Percentiles rank a stretch among this genome's conserved stretches.
These are phyloP conservation scores for Penstemon davidsonii DNA, from an alignment of 257 asterid genomes.

Conservation along the genomic window DNA sequence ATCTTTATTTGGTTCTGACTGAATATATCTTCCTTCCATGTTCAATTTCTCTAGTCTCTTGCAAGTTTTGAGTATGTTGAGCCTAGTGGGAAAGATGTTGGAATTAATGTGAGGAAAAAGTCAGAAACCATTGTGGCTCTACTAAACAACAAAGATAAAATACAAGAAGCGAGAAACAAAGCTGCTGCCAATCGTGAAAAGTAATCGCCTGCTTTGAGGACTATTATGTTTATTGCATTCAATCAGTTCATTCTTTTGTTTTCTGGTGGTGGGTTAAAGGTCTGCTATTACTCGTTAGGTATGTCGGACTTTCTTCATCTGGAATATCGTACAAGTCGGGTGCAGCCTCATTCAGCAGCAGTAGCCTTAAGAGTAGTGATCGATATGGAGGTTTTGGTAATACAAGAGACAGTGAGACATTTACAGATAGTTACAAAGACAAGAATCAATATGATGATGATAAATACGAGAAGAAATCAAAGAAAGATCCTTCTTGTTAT, in stretches of 20 bases:
- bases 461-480: constrained; percentile 53
- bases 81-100: constrained; percentile 86
- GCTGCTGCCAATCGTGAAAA: constrained; percentile 90
- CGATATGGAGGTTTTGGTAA: constrained; percentile 81
- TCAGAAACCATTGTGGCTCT: constrained; percentile 80
- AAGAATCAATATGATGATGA: constrained; percentile 62
- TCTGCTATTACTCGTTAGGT: constrained; percentile 47
- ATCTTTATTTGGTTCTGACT: constrained; percentile 25
- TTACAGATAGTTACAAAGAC: constrained; percentile 46
- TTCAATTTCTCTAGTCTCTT: constrained; percentile 56
- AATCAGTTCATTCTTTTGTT: constrained; percentile 15
- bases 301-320: constrained; percentile 84
- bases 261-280: constrained; percentile 24
- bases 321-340: constrained; percentile 80
- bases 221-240: constrained; percentile 22
- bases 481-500: constrained; percentile 57
- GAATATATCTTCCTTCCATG: constrained; percentile 24
- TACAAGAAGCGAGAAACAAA: constrained; percentile 78
- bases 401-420: constrained; percentile 52
- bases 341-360: constrained; percentile 63
- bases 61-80: constrained; percentile 88
- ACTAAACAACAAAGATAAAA: constrained; percentile 83
- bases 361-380: constrained; percentile 48
- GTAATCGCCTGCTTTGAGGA: constrained; percentile 45
- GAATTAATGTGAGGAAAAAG: constrained; percentile 86